Percentiles rank a stretch among this genome's conserved stretches.
Conservation (phyloP, 768 basidiomycete genomes). For the Leucosporidium creatinivorum region DNA sequence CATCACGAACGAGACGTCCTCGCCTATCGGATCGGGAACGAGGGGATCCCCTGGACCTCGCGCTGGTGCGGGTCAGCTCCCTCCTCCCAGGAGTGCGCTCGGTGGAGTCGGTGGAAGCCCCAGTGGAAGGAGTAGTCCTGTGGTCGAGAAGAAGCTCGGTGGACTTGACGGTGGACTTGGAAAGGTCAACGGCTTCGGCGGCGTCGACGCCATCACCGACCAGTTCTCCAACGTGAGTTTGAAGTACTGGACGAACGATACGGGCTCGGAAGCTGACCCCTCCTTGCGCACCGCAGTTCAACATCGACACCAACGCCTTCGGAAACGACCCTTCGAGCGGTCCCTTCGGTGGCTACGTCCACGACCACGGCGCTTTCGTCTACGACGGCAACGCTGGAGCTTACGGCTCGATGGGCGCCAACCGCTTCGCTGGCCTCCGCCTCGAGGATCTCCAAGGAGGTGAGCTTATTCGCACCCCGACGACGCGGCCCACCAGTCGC, state of each 20-base stretch:
- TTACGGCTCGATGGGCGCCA: conserved; percentile 46
- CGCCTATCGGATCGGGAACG: conserved; percentile 6
- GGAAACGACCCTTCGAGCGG: conserved; percentile 16
- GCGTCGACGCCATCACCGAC: conserved; percentile 28
- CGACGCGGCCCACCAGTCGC: background rate
- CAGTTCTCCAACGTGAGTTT: conserved; percentile 28
- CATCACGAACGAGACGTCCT: conserved; percentile 7
- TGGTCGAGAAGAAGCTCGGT: conserved; percentile 5
- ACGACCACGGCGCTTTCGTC: conserved; percentile 33
- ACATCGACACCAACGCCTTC: conserved; percentile 33
- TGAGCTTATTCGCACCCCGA: background rate
- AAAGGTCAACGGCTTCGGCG: conserved; percentile 10
- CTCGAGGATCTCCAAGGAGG: conserved; percentile 89
- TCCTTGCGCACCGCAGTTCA: conserved; percentile 11
- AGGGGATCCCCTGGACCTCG: conserved; percentile 7
- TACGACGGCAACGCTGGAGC: conserved; percentile 23
- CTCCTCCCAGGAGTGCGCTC: conserved; percentile 4
- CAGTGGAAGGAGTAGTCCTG: background rate
- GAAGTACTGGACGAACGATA: too few species aligned
- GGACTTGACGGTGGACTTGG: background rate
- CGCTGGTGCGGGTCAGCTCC: conserved; percentile 19
- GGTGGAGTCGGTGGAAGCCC: background rate
- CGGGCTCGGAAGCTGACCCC: background rate
- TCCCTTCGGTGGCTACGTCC: conserved; percentile 31
- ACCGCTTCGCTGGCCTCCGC: conserved; percentile 91